Percentiles rank a stretch among this genome's conserved stretches.
Evolutionary conservation across 768 basidiomycete genomes (phyloP).

Genomic region (Trichaptum fuscoviolaceum): DNA sequence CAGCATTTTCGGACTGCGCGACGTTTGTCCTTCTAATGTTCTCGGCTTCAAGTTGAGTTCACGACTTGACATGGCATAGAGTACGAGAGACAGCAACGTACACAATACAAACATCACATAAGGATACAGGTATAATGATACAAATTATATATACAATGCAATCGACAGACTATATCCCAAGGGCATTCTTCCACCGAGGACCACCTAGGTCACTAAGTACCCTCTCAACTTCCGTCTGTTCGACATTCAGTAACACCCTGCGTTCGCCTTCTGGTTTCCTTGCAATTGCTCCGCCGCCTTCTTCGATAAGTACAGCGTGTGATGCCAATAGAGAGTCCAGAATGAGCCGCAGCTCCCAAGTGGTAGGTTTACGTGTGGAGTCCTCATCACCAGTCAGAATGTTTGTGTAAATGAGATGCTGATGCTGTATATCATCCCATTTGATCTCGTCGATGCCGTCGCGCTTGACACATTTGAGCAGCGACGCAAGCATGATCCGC

Average conservation of each 20-base stretch:
- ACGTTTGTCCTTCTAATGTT: too few species aligned
- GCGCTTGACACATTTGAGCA: slow-evolving; percentile 75
- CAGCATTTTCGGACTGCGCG: too few species aligned
- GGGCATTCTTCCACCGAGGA: slow-evolving; percentile 52
- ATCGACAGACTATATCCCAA: slow-evolving; percentile 19
- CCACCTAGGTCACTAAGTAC: slow-evolving; percentile 82
- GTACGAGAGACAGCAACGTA: too few species aligned
- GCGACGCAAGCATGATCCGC: slow-evolving; percentile 77
- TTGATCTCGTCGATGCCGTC: slow-evolving; percentile 86
- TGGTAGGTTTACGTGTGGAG: slow-evolving; percentile 50
- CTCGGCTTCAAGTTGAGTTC: too few species aligned
- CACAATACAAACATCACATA: too few species aligned
- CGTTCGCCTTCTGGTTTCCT: slow-evolving; percentile 62
- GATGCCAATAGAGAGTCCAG: slow-evolving; percentile 74
- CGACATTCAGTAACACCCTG: slow-evolving; percentile 75
- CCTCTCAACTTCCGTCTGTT: slow-evolving; percentile 78
- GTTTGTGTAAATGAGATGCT: slow-evolving; percentile 67
- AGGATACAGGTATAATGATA: neutral
- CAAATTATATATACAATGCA: neutral
- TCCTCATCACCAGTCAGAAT: slow-evolving; percentile 57
- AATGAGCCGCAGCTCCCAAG: slow-evolving; percentile 60
- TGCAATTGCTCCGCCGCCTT: slow-evolving; percentile 42
- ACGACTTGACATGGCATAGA: too few species aligned
- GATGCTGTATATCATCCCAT: slow-evolving; percentile 74
- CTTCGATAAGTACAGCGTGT: slow-evolving; percentile 71